Evolutionary conservation across 129 eudicot genomes (phyloP).

Genomic region (Flaveria bidentis): DNA sequence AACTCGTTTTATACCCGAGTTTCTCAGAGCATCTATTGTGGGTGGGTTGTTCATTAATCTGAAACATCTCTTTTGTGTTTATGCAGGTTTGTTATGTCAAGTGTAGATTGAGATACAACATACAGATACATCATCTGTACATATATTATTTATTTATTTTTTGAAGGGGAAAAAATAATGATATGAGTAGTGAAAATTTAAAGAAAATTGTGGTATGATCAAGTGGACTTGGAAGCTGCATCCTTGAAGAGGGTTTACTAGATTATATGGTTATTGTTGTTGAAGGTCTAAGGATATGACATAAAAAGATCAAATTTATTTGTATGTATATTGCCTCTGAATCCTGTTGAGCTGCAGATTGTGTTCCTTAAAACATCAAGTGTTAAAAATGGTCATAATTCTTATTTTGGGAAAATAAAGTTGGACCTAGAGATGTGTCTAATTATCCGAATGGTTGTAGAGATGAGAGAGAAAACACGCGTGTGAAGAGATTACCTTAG

Average conservation of each 20-base stretch:
- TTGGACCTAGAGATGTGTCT: background rate
- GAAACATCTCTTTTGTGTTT: slow-evolving; percentile 72
- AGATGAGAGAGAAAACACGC: background rate
- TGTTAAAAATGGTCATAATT: background rate
- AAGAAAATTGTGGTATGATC: slow-evolving; percentile 10
- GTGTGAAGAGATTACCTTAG: no score
- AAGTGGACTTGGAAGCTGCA: background rate
- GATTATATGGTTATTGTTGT: background rate
- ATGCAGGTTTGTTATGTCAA: slow-evolving; percentile 75
- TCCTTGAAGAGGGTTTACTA: background rate
- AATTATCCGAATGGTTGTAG: no score
- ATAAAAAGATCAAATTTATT: background rate
- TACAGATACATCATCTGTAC: slow-evolving; percentile 15
- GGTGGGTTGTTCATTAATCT: slow-evolving; percentile 35
- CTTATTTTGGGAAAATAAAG: background rate
- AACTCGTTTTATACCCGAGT: background rate
- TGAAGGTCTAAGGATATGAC: background rate
- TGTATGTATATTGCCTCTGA: background rate
- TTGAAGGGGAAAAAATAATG: background rate
- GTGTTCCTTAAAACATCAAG: background rate
- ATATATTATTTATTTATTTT: background rate
- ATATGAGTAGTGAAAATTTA: slow-evolving; percentile 5
- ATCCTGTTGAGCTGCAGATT: background rate
- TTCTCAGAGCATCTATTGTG: background rate
- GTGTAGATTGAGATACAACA: slow-evolving; percentile 33